These are phyloP conservation scores for Verticillium zaregamsianum DNA, from an alignment of 2,329 filamentous ascomycete genomes.

Conservation along the genomic window DNA sequence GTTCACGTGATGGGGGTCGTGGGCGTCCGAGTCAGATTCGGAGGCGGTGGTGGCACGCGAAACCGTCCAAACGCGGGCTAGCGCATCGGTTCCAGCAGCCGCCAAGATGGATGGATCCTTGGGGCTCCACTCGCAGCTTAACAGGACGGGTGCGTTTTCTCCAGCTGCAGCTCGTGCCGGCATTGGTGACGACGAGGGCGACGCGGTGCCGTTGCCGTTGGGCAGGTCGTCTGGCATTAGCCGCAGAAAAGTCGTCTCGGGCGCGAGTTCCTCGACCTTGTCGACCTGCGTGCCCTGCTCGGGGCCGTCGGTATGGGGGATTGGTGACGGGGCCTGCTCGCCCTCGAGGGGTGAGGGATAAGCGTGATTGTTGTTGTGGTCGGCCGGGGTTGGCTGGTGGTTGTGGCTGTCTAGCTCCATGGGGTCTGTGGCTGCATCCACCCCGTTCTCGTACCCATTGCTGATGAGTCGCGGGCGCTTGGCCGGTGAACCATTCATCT, in stretches of 20 bases:
- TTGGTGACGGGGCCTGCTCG: slow-evolving; percentile 49
- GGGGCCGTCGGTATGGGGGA: slow-evolving; percentile 54
- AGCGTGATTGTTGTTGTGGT: slow-evolving; percentile 50
- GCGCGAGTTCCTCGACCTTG: slow-evolving; percentile 56
- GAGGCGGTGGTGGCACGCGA: slow-evolving; percentile 43
- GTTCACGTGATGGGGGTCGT: slow-evolving; percentile 36
- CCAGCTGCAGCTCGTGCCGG: slow-evolving; percentile 16
- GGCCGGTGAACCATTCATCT: slow-evolving; percentile 51
- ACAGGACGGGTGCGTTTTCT: slow-evolving; percentile 56
- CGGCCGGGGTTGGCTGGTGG: slow-evolving; percentile 23
- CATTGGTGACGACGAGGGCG: slow-evolving; percentile 28
- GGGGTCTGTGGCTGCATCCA: slow-evolving; percentile 42
- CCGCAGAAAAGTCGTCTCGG: slow-evolving; percentile 57
- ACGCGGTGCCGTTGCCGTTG: slow-evolving; percentile 27
- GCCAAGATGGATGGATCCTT: slow-evolving; percentile 60
- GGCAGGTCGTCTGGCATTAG: slow-evolving; percentile 39
- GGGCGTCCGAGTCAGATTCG: slow-evolving; percentile 6
- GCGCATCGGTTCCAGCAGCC: slow-evolving; percentile 64
- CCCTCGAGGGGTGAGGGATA: slow-evolving; percentile 62
- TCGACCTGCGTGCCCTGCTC: slow-evolving; percentile 62
- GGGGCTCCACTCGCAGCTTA: slow-evolving; percentile 68
- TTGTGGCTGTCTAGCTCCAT: slow-evolving; percentile 56
- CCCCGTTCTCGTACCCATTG: slow-evolving; percentile 57
- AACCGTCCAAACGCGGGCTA: slow-evolving; percentile 65
- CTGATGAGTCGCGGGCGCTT: slow-evolving; percentile 54